phyloP scores from a whole-genome alignment of 2,329 filamentous ascomycete species.

The Verticillium tricorpus region DNA sequence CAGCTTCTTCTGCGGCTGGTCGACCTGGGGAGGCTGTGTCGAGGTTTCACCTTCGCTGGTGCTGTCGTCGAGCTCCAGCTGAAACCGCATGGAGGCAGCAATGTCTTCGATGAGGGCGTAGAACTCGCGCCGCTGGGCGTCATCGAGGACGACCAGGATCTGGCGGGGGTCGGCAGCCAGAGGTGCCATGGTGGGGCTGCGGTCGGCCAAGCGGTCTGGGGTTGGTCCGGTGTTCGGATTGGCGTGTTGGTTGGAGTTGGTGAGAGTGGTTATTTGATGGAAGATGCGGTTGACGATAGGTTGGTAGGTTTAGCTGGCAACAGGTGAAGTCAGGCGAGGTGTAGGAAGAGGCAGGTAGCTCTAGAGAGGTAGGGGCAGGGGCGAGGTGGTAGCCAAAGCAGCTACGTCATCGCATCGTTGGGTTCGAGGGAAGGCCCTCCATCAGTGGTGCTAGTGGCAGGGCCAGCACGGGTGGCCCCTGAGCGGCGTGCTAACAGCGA shows the following conservation, averaged over 20 bases:
- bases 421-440: too few relatives aligned
- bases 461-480: not conserved
- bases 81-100: slow-evolving; percentile 47
- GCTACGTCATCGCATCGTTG: not conserved
- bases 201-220: not conserved
- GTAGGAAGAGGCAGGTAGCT: too few relatives aligned
- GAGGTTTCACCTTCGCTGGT: slow-evolving; percentile 11
- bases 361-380: too few relatives aligned
- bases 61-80: slow-evolving; percentile 36
- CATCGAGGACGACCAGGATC: slow-evolving; percentile 50
- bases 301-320: not conserved
- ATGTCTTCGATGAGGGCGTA: slow-evolving; percentile 47
- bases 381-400: not conserved
- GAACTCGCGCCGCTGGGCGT: slow-evolving; percentile 45
- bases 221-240: not conserved
- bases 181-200: slow-evolving; percentile 41
- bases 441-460: not conserved
- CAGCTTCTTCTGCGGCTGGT: not conserved
- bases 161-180: slow-evolving; percentile 50
- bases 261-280: not conserved
- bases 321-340: not conserved
- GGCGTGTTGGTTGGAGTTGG: not conserved
- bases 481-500: not conserved
- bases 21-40: slow-evolving; percentile 19
- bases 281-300: not conserved